Percentiles rank a stretch among this genome's conserved stretches.
These are phyloP conservation scores for Purpureocillium takamizusanense DNA, from an alignment of 2,329 filamentous ascomycete genomes.

Conservation along the genomic window DNA sequence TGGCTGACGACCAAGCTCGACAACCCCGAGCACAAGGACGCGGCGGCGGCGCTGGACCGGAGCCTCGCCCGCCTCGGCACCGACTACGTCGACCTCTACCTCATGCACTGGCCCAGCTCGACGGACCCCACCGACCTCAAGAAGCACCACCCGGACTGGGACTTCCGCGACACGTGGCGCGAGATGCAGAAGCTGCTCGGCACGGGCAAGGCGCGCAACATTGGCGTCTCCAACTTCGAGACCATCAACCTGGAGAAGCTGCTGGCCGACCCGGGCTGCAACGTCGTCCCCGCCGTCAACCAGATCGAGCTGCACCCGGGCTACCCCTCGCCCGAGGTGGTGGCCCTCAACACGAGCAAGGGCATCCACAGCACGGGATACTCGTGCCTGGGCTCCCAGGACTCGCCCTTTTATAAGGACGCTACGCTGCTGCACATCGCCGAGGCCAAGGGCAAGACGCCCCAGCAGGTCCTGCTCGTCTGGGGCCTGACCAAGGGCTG, in stretches of 20 bases:
- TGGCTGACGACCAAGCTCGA: conserved; percentile 76
- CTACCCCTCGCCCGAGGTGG: conserved; percentile 71
- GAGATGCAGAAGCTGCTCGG: conserved; percentile 65
- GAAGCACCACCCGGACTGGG: conserved; percentile 69
- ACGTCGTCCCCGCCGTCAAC: conserved; percentile 62
- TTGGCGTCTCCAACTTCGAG: conserved; percentile 81
- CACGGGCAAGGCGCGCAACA: conserved; percentile 66
- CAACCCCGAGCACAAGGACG: conserved; percentile 69
- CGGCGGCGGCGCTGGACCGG: conserved; percentile 49
- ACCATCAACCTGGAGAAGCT: conserved; percentile 74
- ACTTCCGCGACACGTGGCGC: conserved; percentile 71
- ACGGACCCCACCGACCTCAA: conserved; percentile 51
- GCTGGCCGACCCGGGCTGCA: conserved; percentile 56
- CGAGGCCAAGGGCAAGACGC: conserved; percentile 55
- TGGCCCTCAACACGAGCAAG: conserved; percentile 63
- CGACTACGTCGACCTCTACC: conserved; percentile 61
- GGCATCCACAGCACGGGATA: conserved; percentile 69
- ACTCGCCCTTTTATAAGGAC: conserved; percentile 63
- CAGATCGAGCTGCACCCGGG: conserved; percentile 77
- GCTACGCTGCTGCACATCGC: conserved; percentile 53
- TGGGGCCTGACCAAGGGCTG: conserved; percentile 78
- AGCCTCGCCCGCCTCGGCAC: conserved; percentile 52
- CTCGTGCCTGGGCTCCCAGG: conserved; percentile 62
- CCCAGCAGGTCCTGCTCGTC: conserved; percentile 67
- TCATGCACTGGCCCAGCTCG: conserved; percentile 65